A percentile compares a stretch with the other conserved stretches of the same genome.
These are phyloP conservation scores for Suhomyces emberorum DNA, from an alignment of 805 yeast genomes.

Conservation along the genomic window DNA sequence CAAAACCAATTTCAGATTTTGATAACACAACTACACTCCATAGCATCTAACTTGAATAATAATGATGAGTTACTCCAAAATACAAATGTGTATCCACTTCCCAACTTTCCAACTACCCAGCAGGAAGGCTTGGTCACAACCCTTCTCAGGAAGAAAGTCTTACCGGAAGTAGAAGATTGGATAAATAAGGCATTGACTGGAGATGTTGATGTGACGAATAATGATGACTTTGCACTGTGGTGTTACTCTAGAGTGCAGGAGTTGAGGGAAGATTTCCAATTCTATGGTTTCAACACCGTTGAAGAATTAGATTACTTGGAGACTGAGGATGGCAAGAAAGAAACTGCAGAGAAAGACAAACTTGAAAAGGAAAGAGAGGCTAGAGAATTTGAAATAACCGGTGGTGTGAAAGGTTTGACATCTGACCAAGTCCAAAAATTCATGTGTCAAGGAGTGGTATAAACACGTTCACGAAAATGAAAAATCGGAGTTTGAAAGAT, in stretches of 20 bases:
- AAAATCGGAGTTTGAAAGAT: too few species aligned
- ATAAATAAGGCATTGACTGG: constrained; percentile 35
- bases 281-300: constrained; percentile 58
- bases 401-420: constrained; percentile 24
- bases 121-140: constrained; percentile 84
- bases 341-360: constrained; percentile 19
- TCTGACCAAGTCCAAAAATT: constrained; percentile 38
- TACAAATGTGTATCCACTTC: constrained; percentile 80
- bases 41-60: constrained; percentile 65
- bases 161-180: constrained; percentile 93
- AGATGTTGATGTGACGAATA: constrained; percentile 6
- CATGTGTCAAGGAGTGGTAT: constrained; percentile 33
- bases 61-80: constrained; percentile 56
- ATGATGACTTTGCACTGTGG: constrained; percentile 67
- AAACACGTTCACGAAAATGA: too few species aligned
- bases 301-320: constrained; percentile 39
- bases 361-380: constrained; percentile 23
- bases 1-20: constrained; percentile 84
- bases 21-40: constrained; percentile 74
- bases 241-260: constrained; percentile 55
- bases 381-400: constrained; percentile 21
- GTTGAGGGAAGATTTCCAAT: constrained; percentile 53
- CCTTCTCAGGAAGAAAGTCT: constrained; percentile 75
- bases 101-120: constrained; percentile 79
- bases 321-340: constrained; percentile 31